These are phyloP conservation scores for Syzygium grande DNA, from an alignment of 345 rosid genomes.

Conservation along the genomic window DNA sequence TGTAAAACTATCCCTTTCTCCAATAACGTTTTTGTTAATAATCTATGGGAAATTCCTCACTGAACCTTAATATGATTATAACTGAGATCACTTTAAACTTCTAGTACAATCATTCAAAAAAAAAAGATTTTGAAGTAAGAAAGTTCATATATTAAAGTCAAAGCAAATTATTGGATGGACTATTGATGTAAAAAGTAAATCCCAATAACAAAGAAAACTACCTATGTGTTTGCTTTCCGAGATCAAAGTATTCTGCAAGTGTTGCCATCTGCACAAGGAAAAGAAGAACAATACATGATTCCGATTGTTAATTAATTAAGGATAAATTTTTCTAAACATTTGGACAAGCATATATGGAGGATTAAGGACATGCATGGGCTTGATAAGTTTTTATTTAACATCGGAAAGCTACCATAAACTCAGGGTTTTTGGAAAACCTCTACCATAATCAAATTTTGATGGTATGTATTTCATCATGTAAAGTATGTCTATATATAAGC, in stretches of 20 bases:
- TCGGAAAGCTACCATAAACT: not conserved
- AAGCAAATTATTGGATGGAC: not conserved
- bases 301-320: not conserved
- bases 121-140: not conserved
- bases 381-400: not conserved
- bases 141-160: not conserved
- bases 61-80: not conserved
- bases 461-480: not conserved
- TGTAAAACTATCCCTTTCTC: not conserved
- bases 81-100: not conserved
- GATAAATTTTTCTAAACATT: not conserved
- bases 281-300: not conserved
- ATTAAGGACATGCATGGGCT: not conserved
- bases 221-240: not conserved
- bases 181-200: not conserved
- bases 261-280: not conserved
- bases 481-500: not conserved
- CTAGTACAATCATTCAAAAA: not conserved
- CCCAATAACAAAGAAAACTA: not conserved
- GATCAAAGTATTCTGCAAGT: not conserved
- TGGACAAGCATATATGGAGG: not conserved
- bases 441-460: not conserved
- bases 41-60: not conserved
- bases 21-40: not conserved
- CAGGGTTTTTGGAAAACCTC: not conserved